Evolutionary conservation across 2,329 filamentous ascomycete genomes (phyloP), one percentile per base, ranked within the genome.

Genomic region (Lachnellula arida): DNA sequence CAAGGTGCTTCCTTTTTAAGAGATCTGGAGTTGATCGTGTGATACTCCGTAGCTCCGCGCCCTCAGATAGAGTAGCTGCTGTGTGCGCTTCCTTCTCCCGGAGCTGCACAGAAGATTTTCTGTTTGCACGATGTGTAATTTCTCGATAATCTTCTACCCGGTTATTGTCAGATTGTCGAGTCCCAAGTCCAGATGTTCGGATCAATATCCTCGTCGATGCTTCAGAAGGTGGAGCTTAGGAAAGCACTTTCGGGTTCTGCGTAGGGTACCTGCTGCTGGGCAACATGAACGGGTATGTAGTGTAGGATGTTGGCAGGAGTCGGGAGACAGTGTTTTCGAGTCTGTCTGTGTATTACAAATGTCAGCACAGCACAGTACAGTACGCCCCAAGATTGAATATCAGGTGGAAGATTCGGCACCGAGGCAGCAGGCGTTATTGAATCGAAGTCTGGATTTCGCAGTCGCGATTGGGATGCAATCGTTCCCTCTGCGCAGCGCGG

Each of bases 271-370:
- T 57, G 57, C 58, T 54, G 58, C 60, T 51, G 60, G 53, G 57
- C 51, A 60, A 61, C 59, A 61, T 59, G 51, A 55, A 61, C 56
- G 57, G 61, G 56, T 63, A 61, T 62, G 61, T 63, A 53, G 55
- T 62, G 61, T 64, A 55, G 55, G 64, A 58, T 61, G 51, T 55
- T 62, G 56, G 51, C 54, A 61, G 61, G 46, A 58, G 47, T 53
- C 59, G 53, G 62, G 53, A 62, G 34, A 39, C 14, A 48, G 57
- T 47, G 59, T 57, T 54, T 54, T 62, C 59, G 57, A 62, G 61
- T 65, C 60, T 65, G 59, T 17, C 60, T 65, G 58, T 17, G 59
- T 58, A 15, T 51, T 44, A 65, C 58, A 53, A 55, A 56, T 46
- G 57, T 65, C 49, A 65, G 63, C 60, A 57, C 49, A 22, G 22